These are phyloP conservation scores for Tolypocladium nubicola DNA, from an alignment of 2,329 filamentous ascomycete genomes.

Conservation along the genomic window DNA sequence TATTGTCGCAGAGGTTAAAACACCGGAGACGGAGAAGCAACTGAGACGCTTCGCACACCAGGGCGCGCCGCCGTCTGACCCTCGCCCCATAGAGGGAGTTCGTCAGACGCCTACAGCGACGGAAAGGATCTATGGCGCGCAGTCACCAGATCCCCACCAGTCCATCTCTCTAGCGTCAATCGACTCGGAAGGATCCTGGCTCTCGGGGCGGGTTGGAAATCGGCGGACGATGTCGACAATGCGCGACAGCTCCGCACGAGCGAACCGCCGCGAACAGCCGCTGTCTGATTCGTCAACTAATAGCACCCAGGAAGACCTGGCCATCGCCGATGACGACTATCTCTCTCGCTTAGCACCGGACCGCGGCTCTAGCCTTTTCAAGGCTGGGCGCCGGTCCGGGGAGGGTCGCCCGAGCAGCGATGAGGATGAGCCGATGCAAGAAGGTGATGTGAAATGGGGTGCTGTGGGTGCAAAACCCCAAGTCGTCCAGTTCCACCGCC, in stretches of 20 bases:
- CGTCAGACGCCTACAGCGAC: conserved; percentile 10
- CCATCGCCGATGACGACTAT: conserved; percentile 59
- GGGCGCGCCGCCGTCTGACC: conserved; percentile 35
- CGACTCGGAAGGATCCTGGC: conserved; percentile 92
- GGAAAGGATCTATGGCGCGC: conserved; percentile 13
- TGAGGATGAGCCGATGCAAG: conserved; percentile 36
- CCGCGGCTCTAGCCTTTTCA: conserved; percentile 12
- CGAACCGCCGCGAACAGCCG: conserved; percentile 16
- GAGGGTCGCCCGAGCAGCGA: conserved; percentile 48
- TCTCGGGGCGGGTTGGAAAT: conserved; percentile 60
- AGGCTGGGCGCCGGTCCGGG: conserved; percentile 32
- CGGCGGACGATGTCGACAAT: conserved; percentile 34
- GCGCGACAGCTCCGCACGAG: conserved; percentile 25
- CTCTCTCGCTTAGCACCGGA: conserved; percentile 38
- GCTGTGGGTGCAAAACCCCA: conserved; percentile 34
- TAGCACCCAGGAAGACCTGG: conserved; percentile 53
- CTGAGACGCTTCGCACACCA: conserved; percentile 23
- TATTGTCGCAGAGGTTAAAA: conserved; percentile 15
- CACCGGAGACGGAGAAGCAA: conserved; percentile 12
- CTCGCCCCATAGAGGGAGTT: conserved; percentile 23
- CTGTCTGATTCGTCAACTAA: conserved; percentile 29
- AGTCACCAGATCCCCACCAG: conserved; percentile 51
- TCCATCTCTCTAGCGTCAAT: conserved; percentile 87
- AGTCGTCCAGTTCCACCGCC: conserved; percentile 47
- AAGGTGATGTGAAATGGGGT: conserved; percentile 40